Base-by-base conservation (phyloP, 2,329 filamentous ascomycete species). In the Neoascochyta sp. region DNA sequence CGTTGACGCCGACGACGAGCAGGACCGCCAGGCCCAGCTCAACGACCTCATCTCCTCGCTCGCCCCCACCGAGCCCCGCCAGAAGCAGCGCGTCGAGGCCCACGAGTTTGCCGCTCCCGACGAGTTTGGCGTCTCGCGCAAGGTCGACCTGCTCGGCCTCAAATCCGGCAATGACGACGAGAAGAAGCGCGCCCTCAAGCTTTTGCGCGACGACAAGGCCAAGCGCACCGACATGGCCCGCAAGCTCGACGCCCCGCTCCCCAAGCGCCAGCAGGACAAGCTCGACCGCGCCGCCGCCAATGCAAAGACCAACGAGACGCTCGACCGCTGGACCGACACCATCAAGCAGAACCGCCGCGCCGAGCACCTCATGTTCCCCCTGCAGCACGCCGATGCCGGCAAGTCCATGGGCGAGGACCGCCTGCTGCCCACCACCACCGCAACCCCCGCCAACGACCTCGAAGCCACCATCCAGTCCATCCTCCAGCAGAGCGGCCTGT, bases 321-420 rank as follows among this genome's bases (percentile, higher is more conserved):
- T 98, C 15, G 80, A 86, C 42, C 80, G 87, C 50, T 98, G 92
- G 92, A 83, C 83, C 17, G 90, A 95, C 39, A 96, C 92, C 0
- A 88, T 98, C 53, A 94, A 95, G 66, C 80, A 86, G 17, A 95
- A 95, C 62, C 83, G 92, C 37, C 77, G 87, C 47, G 89, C 90
- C 1, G 92, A 96, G 43, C 87, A 95, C 60, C 70, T 98, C 9
- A 73, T 81, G 12, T 98, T 98, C 54, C 92, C 92, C 4, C 73
- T 96, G 0, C 75, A 82, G 3, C 82, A 87, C 50, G 82, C 81
- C 21, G 77, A 80, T 36, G 78, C 74, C 31, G 73, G 72, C 16
- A 77, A 79, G 12, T 63, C 70, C 8, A 60, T 73, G 24, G 78
- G 74, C 13, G 78, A 81, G 52, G 76, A 85, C 22, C 72, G 75